Conservation (phyloP, 139 green algal species). For the Ostreobium quekettii region DNA sequence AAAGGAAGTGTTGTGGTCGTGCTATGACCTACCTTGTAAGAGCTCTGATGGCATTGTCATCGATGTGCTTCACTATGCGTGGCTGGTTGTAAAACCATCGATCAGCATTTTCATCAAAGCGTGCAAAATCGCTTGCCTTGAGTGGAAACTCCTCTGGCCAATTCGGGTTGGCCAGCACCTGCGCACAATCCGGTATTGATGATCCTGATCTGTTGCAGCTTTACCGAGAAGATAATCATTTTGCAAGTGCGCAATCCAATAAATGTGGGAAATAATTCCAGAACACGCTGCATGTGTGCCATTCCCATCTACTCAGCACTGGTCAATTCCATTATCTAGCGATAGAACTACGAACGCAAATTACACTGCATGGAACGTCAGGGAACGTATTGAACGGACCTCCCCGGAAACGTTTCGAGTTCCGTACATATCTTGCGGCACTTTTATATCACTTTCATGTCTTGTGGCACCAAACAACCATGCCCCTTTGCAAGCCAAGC, state of each 20-base stretch:
- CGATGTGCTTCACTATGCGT: conserved; percentile 90
- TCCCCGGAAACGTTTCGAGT: too few species aligned
- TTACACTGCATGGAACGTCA: too few species aligned
- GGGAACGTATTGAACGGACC: too few species aligned
- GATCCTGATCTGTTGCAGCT: background rate
- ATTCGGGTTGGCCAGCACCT: conserved; percentile 55
- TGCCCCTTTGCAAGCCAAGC: too few species aligned
- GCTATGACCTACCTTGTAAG: conserved; percentile 76
- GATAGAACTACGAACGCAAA: too few species aligned
- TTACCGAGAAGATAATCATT: background rate
- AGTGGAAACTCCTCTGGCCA: conserved; percentile 71
- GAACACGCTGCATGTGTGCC: too few species aligned
- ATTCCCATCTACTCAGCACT: background rate
- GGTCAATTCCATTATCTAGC: background rate
- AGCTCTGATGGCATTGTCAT: conserved; percentile 75
- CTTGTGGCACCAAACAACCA: background rate
- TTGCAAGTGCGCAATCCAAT: background rate
- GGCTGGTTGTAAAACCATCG: conserved; percentile 67
- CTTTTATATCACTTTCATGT: background rate
- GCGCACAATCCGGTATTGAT: background rate
- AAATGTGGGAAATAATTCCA: background rate
- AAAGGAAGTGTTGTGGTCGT: too few species aligned
- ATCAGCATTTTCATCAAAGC: conserved; percentile 48
- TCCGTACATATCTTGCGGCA: background rate
- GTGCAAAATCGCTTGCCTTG: conserved; percentile 44